Base-by-base conservation (phyloP, 768 basidiomycete genomes). In the Mycena venus region DNA sequence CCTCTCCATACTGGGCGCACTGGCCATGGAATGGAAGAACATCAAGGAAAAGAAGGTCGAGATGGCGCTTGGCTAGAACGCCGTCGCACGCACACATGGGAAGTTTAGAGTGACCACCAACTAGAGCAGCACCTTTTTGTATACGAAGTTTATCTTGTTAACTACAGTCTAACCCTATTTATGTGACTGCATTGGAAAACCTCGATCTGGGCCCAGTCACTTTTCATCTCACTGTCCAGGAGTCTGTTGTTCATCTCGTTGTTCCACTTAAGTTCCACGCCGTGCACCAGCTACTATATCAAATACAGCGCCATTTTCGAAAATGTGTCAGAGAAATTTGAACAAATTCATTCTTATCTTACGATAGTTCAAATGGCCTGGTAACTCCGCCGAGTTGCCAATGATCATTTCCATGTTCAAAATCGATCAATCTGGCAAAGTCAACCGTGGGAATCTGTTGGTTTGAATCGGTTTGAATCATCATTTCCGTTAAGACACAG, bases 11-110 rank as follows among this genome's bases (percentile, higher is more conserved):
- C 14, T 74, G 23, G 73, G 68, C 5, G 19, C 73, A 17, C 49
- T 68, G 2, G 34, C 31, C 7, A 74, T 74, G 67, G 73, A 74
- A 40, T 74, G 73, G 73, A 69, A 44, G 34, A 65, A 42, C 34
- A 49, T 74, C 51, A 69, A 64, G 36, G 68, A 38, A 10, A 74
- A 63, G 63, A 62, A 69, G 40, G 31, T 68, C 17, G 56, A 59
- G 49, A 56, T 71, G 61, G 49, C 53, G 29, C 31, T 19, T 34
- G 63, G 47, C 14, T 64, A 64, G 31, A 64, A 32, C 59, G 59
- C 34, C 59, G 47, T 49, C 47, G n/a, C 47, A 9, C 47, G 42
- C 47, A 49, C 25, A 23, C 47, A 8, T 25, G n/a, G 7, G 47
- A 49, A 23, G n/a, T 49, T 23, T 25, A 15, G 15, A 42, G 25